phyloP scores from a whole-genome alignment of 768 basidiomycete species.

The Lactifluus piperatus region DNA sequence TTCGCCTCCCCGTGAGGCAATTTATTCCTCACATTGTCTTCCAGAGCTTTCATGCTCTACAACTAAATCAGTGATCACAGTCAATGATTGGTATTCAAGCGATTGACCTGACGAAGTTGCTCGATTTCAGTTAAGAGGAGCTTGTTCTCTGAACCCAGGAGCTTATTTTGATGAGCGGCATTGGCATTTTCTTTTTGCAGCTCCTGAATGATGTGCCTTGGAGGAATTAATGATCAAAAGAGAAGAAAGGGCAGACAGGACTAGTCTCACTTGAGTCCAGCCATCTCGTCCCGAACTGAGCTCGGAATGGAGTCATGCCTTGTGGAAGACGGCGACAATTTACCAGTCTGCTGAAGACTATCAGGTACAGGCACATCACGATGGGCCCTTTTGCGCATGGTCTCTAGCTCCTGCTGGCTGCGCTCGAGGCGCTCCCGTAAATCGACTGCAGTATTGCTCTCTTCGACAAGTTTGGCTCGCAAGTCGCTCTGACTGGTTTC shows the following conservation, averaged over 20 bases:
- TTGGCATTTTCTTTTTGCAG: conserved; percentile 73
- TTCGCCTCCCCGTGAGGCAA: conserved; percentile 43
- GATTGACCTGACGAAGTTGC: conserved; percentile 60
- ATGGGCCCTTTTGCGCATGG: conserved; percentile 47
- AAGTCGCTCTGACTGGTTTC: conserved; percentile 4
- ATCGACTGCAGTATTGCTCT: conserved; percentile 20
- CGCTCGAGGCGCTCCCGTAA: conserved; percentile 30
- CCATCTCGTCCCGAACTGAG: conserved; percentile 54
- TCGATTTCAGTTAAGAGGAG: conserved; percentile 56
- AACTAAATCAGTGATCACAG: background rate
- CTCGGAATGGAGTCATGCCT: conserved; percentile 39
- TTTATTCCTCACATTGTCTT: conserved; percentile 62
- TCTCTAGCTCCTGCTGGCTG: conserved; percentile 45
- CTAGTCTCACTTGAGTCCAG: conserved; percentile 64
- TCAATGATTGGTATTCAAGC: background rate
- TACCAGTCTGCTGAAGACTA: conserved; percentile 30
- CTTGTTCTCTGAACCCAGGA: conserved; percentile 72
- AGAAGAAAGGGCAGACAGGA: background rate
- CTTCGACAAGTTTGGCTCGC: conserved; percentile 7
- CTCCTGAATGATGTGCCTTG: conserved; percentile 75
- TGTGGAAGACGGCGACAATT: conserved; percentile 24
- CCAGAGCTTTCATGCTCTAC: conserved; percentile 69
- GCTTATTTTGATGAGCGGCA: conserved; percentile 52
- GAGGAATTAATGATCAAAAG: conserved; percentile 24
- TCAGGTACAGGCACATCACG: conserved; percentile 43